Conservation (phyloP, 768 basidiomycete species). For the Suillus spraguei region DNA sequence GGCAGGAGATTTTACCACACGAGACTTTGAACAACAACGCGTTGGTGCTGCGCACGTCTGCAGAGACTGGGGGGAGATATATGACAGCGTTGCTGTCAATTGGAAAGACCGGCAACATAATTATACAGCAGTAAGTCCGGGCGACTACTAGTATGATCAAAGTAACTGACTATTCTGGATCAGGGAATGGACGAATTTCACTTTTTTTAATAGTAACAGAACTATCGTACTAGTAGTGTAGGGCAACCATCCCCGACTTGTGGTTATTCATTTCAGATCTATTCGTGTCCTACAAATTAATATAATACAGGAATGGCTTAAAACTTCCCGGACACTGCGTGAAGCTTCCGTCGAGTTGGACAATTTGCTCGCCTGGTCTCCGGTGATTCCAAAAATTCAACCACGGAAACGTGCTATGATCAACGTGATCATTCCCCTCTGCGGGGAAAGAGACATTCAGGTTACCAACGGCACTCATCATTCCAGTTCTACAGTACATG, state of each 20-base stretch:
- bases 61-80: slow-evolving; percentile 26
- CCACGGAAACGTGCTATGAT: too few relatives aligned
- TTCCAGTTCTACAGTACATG: too few relatives aligned
- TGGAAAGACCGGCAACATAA: neutral
- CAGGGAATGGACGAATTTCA: neutral
- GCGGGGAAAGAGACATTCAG: too few relatives aligned
- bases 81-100: neutral
- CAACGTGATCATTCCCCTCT: too few relatives aligned
- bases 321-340: too few relatives aligned
- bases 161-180: neutral
- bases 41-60: slow-evolving; percentile 22
- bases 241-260: neutral
- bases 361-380: too few relatives aligned
- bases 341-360: too few relatives aligned
- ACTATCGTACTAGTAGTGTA: neutral
- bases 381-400: too few relatives aligned
- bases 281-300: too few relatives aligned
- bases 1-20: slow-evolving; percentile 33
- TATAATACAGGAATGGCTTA: too few relatives aligned
- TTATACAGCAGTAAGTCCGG: neutral
- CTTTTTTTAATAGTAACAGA: neutral
- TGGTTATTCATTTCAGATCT: too few relatives aligned
- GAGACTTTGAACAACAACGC: slow-evolving; percentile 26
- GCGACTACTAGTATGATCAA: neutral
- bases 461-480: too few relatives aligned